Evolutionary conservation across 106 monocot species (phyloP), one percentile per base, ranked within the genome.

Genomic region (Iris macrosiphon): DNA sequence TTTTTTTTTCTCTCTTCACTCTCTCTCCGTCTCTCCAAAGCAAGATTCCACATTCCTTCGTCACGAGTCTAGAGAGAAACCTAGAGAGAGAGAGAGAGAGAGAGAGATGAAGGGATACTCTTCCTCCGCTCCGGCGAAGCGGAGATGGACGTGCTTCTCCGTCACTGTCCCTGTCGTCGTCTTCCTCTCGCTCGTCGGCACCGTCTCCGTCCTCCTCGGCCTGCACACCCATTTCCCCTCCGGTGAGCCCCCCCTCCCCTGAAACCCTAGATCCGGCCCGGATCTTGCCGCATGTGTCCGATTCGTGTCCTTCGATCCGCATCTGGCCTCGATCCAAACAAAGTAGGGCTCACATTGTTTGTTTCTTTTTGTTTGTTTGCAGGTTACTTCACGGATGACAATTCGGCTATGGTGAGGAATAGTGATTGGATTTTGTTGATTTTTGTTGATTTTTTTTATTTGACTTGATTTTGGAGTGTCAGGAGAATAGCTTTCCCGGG

Each of bases 71-170:
- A n/a, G n/a, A n/a, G n/a, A n/a, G n/a, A n/a, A n/a, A n/a, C n/a
- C n/a, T n/a, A n/a, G n/a, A n/a, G n/a, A n/a, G n/a, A n/a, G n/a
- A n/a, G n/a, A n/a, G n/a, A n/a, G n/a, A n/a, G 23, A 17, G 61
- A 5, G 14, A 27, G 31, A 52, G 63, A 63, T 63, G 63, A 63
- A 63, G 35, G 51, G 63, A 14, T 47, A 39, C 51, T 16, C 40
- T 0, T 49, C 51, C 7, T 49, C 47, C 12, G 15, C 70, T 8
- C 50, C 79, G 59, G 62, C 67, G 61, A 76, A 81, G 72, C 55
- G 76, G 76, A 35, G 72, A 45, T 81, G 81, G 76, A 81, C 62
- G 48, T 62, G 76, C 39, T 57, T 76, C 41, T 57, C 76, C 5
- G 20, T 76, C 24, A 51, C 72, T 16, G 72, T 81, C 9, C 54